Evolutionary conservation across 164 flowering plant genomes (phyloP).

Genomic region (Magnolia sinica): DNA sequence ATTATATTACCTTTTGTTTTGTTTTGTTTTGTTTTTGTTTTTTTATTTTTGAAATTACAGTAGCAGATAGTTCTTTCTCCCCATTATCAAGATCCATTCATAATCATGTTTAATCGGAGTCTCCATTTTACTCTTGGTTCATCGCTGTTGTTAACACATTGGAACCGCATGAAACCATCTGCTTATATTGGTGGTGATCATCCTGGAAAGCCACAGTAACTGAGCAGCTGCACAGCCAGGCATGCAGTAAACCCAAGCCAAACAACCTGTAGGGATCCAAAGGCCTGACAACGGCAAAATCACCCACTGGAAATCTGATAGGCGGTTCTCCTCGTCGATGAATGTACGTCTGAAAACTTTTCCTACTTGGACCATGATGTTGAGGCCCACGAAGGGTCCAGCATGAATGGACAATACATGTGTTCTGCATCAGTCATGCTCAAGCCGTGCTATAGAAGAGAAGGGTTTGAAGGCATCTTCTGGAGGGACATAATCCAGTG

Average conservation of each 20-base stretch:
- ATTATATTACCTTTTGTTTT: too few species aligned
- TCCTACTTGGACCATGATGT: conserved; percentile 51
- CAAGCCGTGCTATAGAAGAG: conserved; percentile 16
- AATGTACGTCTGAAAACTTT: conserved; percentile 34
- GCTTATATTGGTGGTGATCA: conserved; percentile 62
- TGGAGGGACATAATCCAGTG: conserved; percentile 71
- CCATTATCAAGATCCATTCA: too few species aligned
- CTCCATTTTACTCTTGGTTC: too few species aligned
- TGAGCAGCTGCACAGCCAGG: conserved; percentile 21
- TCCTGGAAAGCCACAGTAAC: conserved; percentile 17
- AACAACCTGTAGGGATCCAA: conserved; percentile 18
- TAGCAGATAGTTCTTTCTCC: too few species aligned
- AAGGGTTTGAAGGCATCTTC: conserved; percentile 40
- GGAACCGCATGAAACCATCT: conserved; percentile 60
- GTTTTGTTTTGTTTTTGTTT: too few species aligned
- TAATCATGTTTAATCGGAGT: too few species aligned
- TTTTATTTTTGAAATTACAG: too few species aligned
- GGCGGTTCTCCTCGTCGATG: conserved; percentile 35
- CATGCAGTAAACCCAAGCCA: conserved; percentile 27
- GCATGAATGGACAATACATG: conserved; percentile 39
- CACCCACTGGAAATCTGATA: conserved; percentile 29
- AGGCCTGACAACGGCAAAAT: conserved; percentile 15
- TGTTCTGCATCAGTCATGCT: conserved; percentile 4
- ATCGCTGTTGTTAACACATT: too few species aligned
- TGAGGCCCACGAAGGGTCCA: conserved; percentile 32